A percentile compares a stretch with the other conserved stretches of the same genome.
Evolutionary conservation across 371 early-diverging fungal species (phyloP).

Genomic region (Syncephalastrum monosporum): DNA sequence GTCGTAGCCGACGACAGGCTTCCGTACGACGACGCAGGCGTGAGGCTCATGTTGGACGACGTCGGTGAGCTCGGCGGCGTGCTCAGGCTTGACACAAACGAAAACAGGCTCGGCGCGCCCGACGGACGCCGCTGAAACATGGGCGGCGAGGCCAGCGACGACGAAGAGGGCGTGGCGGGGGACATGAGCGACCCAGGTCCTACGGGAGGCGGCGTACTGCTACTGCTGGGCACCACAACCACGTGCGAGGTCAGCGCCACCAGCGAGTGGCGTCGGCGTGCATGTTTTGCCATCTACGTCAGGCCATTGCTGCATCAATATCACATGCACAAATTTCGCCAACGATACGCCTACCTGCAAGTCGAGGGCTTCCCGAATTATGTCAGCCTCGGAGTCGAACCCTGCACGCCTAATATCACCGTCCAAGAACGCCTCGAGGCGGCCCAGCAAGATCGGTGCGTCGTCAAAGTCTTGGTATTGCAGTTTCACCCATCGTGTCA

Average conservation of each 20-base stretch:
- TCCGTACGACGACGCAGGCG: background rate
- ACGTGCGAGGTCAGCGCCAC: slow-evolving; percentile 25
- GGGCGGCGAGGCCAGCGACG: slow-evolving; percentile 9
- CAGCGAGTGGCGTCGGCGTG: slow-evolving; percentile 21
- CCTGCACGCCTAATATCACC: slow-evolving; percentile 32
- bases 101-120: slow-evolving; percentile 21
- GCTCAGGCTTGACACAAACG: slow-evolving; percentile 21
- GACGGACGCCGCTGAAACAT: slow-evolving; percentile 21
- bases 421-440: slow-evolving; percentile 33
- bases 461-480: slow-evolving; percentile 62
- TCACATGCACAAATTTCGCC: too few relatives aligned
- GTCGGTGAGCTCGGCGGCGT: slow-evolving; percentile 41
- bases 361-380: slow-evolving; percentile 31
- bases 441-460: slow-evolving; percentile 36
- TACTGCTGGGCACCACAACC: slow-evolving; percentile 8
- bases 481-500: slow-evolving; percentile 67
- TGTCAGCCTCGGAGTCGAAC: slow-evolving; percentile 31
- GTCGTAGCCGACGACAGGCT: slow-evolving; percentile 4
- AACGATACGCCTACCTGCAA: slow-evolving; percentile 18
- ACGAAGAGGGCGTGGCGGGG: slow-evolving; percentile 11
- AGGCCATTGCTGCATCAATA: too few relatives aligned
- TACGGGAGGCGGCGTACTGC: background rate
- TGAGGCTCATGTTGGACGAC: background rate
- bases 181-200: slow-evolving; percentile 4
- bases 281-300: slow-evolving; percentile 14